Evolutionary conservation across 2,329 filamentous ascomycete species (phyloP).

Genomic region (Apiospora koreana): DNA sequence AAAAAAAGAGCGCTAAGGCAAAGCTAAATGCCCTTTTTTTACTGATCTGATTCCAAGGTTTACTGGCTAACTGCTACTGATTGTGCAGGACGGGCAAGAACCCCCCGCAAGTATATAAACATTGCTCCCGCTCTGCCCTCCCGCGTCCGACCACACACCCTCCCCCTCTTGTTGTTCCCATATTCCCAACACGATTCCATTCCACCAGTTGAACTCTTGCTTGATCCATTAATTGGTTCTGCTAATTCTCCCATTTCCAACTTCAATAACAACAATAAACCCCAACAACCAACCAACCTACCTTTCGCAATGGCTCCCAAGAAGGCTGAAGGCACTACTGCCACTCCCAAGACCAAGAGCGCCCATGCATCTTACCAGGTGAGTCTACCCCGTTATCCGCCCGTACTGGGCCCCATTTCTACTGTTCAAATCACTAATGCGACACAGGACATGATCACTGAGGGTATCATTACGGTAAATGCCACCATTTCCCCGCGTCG

Average conservation of each 20-base stretch:
- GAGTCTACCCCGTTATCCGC: slow-evolving; percentile 30
- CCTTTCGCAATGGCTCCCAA: slow-evolving; percentile 58
- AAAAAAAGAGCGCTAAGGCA: slow-evolving; percentile 6
- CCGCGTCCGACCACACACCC: slow-evolving; percentile 36
- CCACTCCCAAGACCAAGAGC: slow-evolving; percentile 52
- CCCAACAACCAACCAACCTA: slow-evolving; percentile 15
- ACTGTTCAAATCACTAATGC: slow-evolving; percentile 35
- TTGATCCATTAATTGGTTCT: background rate
- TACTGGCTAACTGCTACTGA: slow-evolving; percentile 43
- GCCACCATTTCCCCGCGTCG: slow-evolving; percentile 32
- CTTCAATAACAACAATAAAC: slow-evolving; percentile 23
- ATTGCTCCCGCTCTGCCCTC: slow-evolving; percentile 56
- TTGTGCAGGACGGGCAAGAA: slow-evolving; percentile 47
- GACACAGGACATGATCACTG: slow-evolving; percentile 61
- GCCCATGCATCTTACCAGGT: slow-evolving; percentile 62
- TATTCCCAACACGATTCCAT: slow-evolving; percentile 26
- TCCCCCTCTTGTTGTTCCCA: slow-evolving; percentile 40
- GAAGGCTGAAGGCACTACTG: slow-evolving; percentile 47
- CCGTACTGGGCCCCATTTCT: slow-evolving; percentile 17
- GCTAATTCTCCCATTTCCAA: slow-evolving; percentile 13
- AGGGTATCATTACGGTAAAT: slow-evolving; percentile 63
- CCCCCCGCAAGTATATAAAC: slow-evolving; percentile 62
- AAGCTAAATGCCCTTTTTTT: slow-evolving; percentile 9
- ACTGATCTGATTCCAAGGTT: slow-evolving; percentile 7
- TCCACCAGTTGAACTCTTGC: slow-evolving; percentile 13